Conservation (phyloP, 225 moss, liverwort and hornwort species). For the Polytrichum commune region DNA sequence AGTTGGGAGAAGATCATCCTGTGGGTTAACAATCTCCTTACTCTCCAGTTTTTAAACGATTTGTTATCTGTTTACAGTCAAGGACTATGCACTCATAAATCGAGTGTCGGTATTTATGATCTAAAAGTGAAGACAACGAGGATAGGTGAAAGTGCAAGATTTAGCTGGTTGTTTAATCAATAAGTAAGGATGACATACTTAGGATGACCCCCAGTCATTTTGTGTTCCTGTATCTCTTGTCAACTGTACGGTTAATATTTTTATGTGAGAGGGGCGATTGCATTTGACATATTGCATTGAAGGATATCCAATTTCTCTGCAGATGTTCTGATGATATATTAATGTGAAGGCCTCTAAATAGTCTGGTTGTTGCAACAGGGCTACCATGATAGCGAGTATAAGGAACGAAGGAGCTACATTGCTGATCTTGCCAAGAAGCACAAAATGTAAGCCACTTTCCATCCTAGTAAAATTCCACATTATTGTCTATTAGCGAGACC, state of each 20-base stretch:
- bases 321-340: too few relatives aligned
- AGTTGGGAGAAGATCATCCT: conserved; percentile 59
- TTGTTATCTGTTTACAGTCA: not conserved
- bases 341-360: too few relatives aligned
- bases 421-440: conserved; percentile 68
- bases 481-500: not conserved
- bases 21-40: conserved; percentile 16
- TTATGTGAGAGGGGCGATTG: too few relatives aligned
- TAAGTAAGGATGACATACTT: too few relatives aligned
- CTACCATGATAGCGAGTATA: conserved; percentile 49
- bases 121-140: not conserved
- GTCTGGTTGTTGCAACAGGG: conserved; percentile 48
- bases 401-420: conserved; percentile 47
- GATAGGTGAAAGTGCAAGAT: not conserved
- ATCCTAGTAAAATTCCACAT: not conserved
- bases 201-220: too few relatives aligned
- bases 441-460: conserved; percentile 27
- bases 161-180: not conserved
- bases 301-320: too few relatives aligned
- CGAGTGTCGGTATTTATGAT: too few relatives aligned
- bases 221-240: not conserved
- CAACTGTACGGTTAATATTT: not conserved
- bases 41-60: not conserved
- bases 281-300: too few relatives aligned
- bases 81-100: too few relatives aligned